Base-by-base conservation (phyloP, 2,329 filamentous ascomycete species). In the Onygenales sp. region DNA sequence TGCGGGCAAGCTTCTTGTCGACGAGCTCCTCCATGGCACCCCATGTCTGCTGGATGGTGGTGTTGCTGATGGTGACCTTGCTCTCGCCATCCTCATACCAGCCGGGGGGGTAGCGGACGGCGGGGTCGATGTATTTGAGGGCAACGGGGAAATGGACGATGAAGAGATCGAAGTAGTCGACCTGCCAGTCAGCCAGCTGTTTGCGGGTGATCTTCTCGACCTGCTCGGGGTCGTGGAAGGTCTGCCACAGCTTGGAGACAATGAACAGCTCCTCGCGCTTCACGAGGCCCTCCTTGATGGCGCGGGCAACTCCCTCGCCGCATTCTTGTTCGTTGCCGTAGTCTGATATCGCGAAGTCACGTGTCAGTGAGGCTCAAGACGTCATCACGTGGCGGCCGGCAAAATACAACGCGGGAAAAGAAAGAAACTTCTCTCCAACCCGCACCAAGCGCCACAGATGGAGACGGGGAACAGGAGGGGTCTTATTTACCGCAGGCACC, bases 231-330 rank as follows among this genome's bases (percentile, higher is more conserved):
- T 92, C 86, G 77, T 95, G 89, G 81, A 90, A 95, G 60, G 84
- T 85, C 76, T 92, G 90, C 89, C 90, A 95, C 55, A 95, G 85
- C 78, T 95, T 95, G 72, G 86, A 89, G 59, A 91, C 87, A 67
- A 95, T 84, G 81, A 95, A 95, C 68, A 95, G 86, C 27, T 95
- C 89, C 72, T 87, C 83, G 56, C 88, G 85, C 77, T 85, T 89
- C 62, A 91, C 87, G 55, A 92, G 71, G 43, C 87, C 86, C 8
- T 93, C 88, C 66, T 85, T 80, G 72, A 93, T 89, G 64, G 88
- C 88, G 61, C 86, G 85, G 55, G 84, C 81, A 46, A 92, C 79
- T 63, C 88, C 88, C 68, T 90, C 74, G 55, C 87, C 88, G 59
- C 80, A 83, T 71, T 90, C 86, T 61, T 82, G 81, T 72, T 92